Conservation (phyloP, 2,329 filamentous ascomycete species). For the Fusarium subglutinans region DNA sequence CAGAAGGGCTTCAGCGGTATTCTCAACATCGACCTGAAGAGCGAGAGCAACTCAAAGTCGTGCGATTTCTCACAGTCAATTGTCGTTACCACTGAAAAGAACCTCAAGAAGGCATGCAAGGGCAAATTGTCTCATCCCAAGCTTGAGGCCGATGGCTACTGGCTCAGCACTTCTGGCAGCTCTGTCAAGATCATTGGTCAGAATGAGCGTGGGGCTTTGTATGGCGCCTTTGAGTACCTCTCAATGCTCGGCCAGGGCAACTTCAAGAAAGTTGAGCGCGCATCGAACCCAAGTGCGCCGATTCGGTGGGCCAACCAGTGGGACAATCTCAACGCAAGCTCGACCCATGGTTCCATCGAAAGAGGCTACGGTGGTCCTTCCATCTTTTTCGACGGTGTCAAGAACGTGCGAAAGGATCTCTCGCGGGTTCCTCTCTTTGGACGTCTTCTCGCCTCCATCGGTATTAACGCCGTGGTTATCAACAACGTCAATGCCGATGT, state of each 20-base stretch:
- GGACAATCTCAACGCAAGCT: conserved; percentile 70
- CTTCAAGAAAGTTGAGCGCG: conserved; percentile 56
- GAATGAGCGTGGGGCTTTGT: conserved; percentile 74
- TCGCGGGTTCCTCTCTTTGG: conserved; percentile 70
- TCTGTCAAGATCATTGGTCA: conserved; percentile 68
- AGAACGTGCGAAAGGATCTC: conserved; percentile 63
- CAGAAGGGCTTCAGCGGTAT: conserved; percentile 66
- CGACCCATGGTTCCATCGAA: conserved; percentile 65
- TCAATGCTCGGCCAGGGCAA: conserved; percentile 68
- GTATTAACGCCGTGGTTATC: conserved; percentile 72
- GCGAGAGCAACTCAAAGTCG: conserved; percentile 26
- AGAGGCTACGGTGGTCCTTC: conserved; percentile 74
- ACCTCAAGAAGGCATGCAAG: conserved; percentile 17
- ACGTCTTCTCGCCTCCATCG: conserved; percentile 71
- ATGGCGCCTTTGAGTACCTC: conserved; percentile 75
- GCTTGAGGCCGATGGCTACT: conserved; percentile 69
- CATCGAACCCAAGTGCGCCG: conserved; percentile 66
- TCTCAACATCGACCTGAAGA: conserved; percentile 58
- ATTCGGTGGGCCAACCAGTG: conserved; percentile 78
- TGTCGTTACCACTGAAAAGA: conserved; percentile 13
- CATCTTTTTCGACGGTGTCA: conserved; percentile 70
- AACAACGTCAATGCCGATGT: conserved; percentile 79
- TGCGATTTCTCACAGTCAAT: conserved; percentile 20
- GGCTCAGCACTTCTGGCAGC: conserved; percentile 58
- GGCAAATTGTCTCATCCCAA: conserved; percentile 24